Evolutionary conservation across 1,139 yeast genomes (phyloP).

Genomic region (Yarrowia galli): DNA sequence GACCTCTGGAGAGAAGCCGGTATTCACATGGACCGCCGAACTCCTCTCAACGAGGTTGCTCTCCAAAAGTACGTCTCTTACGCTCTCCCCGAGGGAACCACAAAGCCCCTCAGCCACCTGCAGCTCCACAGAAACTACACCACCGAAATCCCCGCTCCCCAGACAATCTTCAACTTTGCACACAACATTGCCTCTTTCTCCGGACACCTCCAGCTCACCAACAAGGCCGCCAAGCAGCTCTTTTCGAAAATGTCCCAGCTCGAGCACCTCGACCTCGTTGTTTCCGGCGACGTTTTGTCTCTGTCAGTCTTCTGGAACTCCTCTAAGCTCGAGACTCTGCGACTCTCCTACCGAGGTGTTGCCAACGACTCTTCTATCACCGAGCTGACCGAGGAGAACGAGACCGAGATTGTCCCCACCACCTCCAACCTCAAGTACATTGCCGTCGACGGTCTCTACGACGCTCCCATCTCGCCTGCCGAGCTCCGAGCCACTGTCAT

Average conservation of each 20-base stretch:
- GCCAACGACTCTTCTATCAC: not conserved
- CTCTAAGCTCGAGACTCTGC: slow-evolving; percentile 28
- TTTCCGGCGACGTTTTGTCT: not conserved
- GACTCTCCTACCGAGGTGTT: not conserved
- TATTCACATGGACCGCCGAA: slow-evolving; percentile 16
- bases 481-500: slow-evolving; percentile 26
- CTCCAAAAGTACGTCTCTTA: slow-evolving; percentile 23
- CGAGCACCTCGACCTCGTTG: slow-evolving; percentile 25
- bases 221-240: slow-evolving; percentile 2
- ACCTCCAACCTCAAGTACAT: slow-evolving; percentile 23
- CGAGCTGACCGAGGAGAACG: not conserved
- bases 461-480: not conserved
- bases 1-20: slow-evolving; percentile 28
- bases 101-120: slow-evolving; percentile 15
- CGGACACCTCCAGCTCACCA: slow-evolving; percentile 23
- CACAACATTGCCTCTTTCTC: slow-evolving; percentile 20
- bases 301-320: slow-evolving; percentile 28
- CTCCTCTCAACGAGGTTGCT: not conserved
- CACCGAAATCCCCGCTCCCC: not conserved
- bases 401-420: not conserved
- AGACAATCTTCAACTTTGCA: slow-evolving; percentile 5
- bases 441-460: slow-evolving; percentile 21
- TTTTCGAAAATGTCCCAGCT: slow-evolving; percentile 17
- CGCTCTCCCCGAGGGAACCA: slow-evolving; percentile 2
- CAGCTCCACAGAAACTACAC: slow-evolving; percentile 30